Evolutionary conservation across 345 rosid genomes (phyloP), one percentile per base, ranked within the genome.

Genomic region (Brassica juncea): DNA sequence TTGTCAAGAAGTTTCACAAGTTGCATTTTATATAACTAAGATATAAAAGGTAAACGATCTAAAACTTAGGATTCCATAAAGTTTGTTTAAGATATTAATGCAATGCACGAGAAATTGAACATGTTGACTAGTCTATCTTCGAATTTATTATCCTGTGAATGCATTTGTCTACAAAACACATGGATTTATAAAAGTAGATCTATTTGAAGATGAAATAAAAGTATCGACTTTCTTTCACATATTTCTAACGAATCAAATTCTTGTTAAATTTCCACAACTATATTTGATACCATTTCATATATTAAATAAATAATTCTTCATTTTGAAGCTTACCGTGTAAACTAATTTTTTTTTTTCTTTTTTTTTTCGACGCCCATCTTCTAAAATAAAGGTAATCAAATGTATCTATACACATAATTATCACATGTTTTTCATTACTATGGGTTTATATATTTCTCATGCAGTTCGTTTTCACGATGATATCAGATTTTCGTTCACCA

Each of bases 31-130:
- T 10, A 39, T 39, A 39, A 39, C 47, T 39, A 39, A 0, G 12
- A 39, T 39, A 39, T 39, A 39, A 39, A 39, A 39, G 47, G 47
- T 10, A 39, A 39, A 66, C 58, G 32, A 32, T 32, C 35, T 39
- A 39, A 8, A 39, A 39, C 78, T 79, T 73, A 67, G 78, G 82
- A 79, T 79, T 73, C 82, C 74, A 79, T 60, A 67, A 59, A 54
- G 60, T 72, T 70, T 72, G 30, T 57, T 49, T 67, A 1, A 27
- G 70, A 27, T 44, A 42, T 69, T 64, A 62, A 74, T 75, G 79
- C 31, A 63, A 16, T 42, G 67, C 80, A 80, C 83, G 80, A 70
- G 83, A 80, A 69, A 27, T 7, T 70, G 72, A 80, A 61, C 71
- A 35, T 54, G 68, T 80, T 70, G 80, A 75, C 83, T 70, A 70